Evolutionary conservation across 2,329 filamentous ascomycete genomes (phyloP).

Genomic region (Chaetomiaceae sp.): DNA sequence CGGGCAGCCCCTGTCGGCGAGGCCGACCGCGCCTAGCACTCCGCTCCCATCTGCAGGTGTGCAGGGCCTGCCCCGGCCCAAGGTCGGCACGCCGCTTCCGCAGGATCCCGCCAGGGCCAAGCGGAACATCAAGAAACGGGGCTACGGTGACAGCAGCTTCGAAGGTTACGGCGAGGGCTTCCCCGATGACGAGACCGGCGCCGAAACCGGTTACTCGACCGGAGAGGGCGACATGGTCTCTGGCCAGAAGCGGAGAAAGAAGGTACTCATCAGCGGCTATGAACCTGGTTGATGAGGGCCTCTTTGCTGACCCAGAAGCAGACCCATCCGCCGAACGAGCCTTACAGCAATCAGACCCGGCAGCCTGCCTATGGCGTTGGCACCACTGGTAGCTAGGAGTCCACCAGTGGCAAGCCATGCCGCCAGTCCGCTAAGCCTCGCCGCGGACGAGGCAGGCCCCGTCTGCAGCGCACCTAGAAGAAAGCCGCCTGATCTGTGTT

Average conservation of each 20-base stretch:
- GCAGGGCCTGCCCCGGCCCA: constrained; percentile 34
- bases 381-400: constrained; percentile 51
- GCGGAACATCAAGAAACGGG: constrained; percentile 66
- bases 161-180: constrained; percentile 71
- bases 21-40: constrained; percentile 50
- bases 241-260: constrained; percentile 60
- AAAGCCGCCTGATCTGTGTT: constrained; percentile 24
- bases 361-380: constrained; percentile 55
- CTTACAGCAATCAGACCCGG: constrained; percentile 39
- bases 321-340: constrained; percentile 43
- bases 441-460: constrained; percentile 11
- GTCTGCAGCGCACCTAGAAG: constrained; percentile 4
- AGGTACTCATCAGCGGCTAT: constrained; percentile 44
- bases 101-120: constrained; percentile 52
- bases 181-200: constrained; percentile 59
- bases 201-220: constrained; percentile 63
- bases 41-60: constrained; percentile 36
- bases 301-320: constrained; percentile 41
- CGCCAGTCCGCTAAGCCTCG: constrained; percentile 9
- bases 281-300: constrained; percentile 25
- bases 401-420: not conserved
- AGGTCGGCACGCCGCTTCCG: constrained; percentile 36
- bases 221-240: constrained; percentile 58
- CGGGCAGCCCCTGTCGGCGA: constrained; percentile 40
- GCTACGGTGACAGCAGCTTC: constrained; percentile 70